These are phyloP conservation scores for Gastrolobium bilobum DNA, from an alignment of 306 rosid species.

Conservation along the genomic window DNA sequence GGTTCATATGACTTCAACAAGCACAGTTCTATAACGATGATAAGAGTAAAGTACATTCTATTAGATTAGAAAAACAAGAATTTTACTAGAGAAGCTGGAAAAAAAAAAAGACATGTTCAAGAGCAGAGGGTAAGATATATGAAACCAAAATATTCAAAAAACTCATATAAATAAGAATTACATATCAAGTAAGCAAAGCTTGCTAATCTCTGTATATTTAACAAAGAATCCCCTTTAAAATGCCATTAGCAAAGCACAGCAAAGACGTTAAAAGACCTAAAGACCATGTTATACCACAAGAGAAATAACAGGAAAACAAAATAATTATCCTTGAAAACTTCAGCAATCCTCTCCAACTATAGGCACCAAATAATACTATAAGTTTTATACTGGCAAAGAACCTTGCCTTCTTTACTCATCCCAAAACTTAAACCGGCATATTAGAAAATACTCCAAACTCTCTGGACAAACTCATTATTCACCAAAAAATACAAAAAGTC, in stretches of 20 bases:
- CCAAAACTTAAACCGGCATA: slow-evolving; percentile 15
- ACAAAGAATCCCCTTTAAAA: slow-evolving; percentile 10
- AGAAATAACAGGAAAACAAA: not conserved
- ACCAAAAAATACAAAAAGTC: slow-evolving; percentile 25
- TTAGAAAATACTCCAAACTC: slow-evolving; percentile 32
- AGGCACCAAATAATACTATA: slow-evolving; percentile 33
- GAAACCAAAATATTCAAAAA: not conserved
- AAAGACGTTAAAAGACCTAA: slow-evolving; percentile 2
- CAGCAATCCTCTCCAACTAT: slow-evolving; percentile 12
- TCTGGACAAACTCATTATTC: slow-evolving; percentile 2
- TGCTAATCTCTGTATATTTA: not conserved
- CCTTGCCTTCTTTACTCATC: slow-evolving; percentile 22
- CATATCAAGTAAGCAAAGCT: not conserved
- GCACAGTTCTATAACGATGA: not conserved
- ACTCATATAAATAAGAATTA: not conserved
- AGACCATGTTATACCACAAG: not conserved
- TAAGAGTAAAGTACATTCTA: not conserved
- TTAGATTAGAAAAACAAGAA: not conserved
- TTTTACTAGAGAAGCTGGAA: not conserved
- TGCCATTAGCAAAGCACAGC: slow-evolving; percentile 2
- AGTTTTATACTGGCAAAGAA: not conserved
- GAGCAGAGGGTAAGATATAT: slow-evolving; percentile 6
- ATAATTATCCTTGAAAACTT: not conserved
- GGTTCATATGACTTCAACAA: slow-evolving; percentile 39
- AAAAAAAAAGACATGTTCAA: not conserved